These are phyloP conservation scores for Poa pratensis DNA, from an alignment of 176 grass and related monocot genomes.

Conservation along the genomic window DNA sequence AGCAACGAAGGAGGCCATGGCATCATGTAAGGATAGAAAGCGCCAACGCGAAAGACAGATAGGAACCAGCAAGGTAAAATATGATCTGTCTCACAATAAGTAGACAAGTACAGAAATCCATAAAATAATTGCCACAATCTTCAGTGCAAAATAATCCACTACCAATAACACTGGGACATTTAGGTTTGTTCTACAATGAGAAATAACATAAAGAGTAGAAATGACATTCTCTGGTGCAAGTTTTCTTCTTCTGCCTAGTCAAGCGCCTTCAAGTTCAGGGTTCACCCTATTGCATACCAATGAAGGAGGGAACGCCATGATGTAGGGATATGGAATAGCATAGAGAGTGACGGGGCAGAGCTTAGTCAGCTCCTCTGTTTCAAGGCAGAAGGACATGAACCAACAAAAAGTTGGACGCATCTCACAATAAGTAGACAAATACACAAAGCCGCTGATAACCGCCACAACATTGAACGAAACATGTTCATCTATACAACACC, in stretches of 20 bases:
- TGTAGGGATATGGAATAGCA: background rate
- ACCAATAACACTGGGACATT: background rate
- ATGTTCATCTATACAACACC: background rate
- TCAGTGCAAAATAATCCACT: background rate
- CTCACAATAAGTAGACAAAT: background rate
- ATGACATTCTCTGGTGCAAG: background rate
- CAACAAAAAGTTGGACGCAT: background rate
- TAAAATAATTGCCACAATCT: background rate
- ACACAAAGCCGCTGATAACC: background rate
- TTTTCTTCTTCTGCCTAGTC: background rate
- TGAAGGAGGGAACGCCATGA: slow-evolving; percentile 15
- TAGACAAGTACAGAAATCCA: background rate
- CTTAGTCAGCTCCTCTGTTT: background rate
- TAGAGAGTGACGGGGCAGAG: background rate
- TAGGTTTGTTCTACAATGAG: background rate
- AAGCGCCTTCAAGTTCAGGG: background rate
- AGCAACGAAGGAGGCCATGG: background rate
- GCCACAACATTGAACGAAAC: background rate
- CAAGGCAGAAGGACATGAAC: slow-evolving; percentile 21
- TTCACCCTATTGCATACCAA: background rate
- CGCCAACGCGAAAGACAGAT: background rate
- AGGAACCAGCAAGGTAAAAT: background rate
- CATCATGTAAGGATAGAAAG: background rate
- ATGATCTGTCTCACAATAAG: background rate
- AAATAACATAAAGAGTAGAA: background rate